A percentile compares a stretch with the other conserved stretches of the same genome.
Evolutionary conservation across 2,329 filamentous ascomycete species (phyloP).

Genomic region (Talaromyces islandicus): DNA sequence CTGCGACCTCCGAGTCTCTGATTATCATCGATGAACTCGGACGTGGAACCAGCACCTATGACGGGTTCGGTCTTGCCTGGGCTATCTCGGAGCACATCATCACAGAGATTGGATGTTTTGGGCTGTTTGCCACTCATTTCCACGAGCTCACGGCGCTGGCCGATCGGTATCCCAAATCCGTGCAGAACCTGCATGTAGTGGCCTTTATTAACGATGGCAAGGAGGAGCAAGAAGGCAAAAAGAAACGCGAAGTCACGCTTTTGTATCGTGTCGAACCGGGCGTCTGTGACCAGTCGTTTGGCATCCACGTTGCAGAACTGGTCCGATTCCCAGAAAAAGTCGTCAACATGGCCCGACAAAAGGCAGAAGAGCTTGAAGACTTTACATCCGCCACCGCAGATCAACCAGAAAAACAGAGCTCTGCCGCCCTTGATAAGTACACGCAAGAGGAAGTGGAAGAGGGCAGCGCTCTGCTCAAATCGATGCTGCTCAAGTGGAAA

Average conservation of each 20-base stretch:
- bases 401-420: slow-evolving; percentile 42
- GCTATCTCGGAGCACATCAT: slow-evolving; percentile 97
- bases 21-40: slow-evolving; percentile 99
- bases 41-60: slow-evolving; percentile 94
- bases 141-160: slow-evolving; percentile 91
- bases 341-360: slow-evolving; percentile 97
- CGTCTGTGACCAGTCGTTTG: slow-evolving; percentile 95
- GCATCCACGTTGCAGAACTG: slow-evolving; percentile 95
- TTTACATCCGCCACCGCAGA: slow-evolving; percentile 47
- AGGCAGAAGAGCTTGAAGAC: slow-evolving; percentile 96
- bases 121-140: slow-evolving; percentile 96
- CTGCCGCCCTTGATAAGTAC: slow-evolving; percentile 42
- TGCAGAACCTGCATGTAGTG: slow-evolving; percentile 90
- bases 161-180: slow-evolving; percentile 72
- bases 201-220: slow-evolving; percentile 68
- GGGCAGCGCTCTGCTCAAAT: slow-evolving; percentile 78
- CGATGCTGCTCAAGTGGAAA: slow-evolving; percentile 81
- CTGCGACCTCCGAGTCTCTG: slow-evolving; percentile 85
- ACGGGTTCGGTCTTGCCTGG: slow-evolving; percentile 98
- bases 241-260: slow-evolving; percentile 78
- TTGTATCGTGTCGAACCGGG: slow-evolving; percentile 95
- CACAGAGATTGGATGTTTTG: slow-evolving; percentile 87
- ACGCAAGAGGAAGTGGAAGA: slow-evolving; percentile 83
- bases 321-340: slow-evolving; percentile 96
- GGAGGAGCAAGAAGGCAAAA: slow-evolving; percentile 38